Evolutionary conservation across 1,284 basidiomycete species (phyloP).

Genomic region (Serendipita sp.): DNA sequence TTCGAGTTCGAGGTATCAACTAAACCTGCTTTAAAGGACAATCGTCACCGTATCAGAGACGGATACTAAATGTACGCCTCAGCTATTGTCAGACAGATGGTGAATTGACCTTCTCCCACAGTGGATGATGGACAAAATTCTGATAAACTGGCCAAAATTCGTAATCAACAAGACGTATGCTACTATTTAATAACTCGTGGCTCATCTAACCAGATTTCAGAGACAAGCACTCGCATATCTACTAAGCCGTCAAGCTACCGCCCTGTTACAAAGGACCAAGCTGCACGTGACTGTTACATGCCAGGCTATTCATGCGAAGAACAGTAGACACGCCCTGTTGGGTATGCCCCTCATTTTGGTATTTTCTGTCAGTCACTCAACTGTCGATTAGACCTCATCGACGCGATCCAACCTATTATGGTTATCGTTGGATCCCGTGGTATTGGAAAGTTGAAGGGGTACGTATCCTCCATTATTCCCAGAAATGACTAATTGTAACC

Average conservation of each 20-base stretch:
- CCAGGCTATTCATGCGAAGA: slow-evolving; percentile 94
- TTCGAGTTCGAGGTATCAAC: neutral
- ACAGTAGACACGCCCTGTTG: slow-evolving; percentile 82
- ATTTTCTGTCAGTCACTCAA: neutral
- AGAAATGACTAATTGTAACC: no score
- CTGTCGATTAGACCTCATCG: slow-evolving; percentile 57
- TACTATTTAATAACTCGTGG: neutral
- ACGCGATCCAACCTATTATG: slow-evolving; percentile 83
- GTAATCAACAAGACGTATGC: slow-evolving; percentile 74
- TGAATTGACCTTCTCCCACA: slow-evolving; percentile 30
- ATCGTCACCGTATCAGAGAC: slow-evolving; percentile 88
- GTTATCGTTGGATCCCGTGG: slow-evolving; percentile 92
- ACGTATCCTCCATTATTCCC: slow-evolving; percentile 17
- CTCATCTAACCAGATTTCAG: slow-evolving; percentile 24
- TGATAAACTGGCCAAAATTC: slow-evolving; percentile 62
- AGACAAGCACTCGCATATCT: slow-evolving; percentile 81
- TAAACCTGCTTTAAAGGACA: slow-evolving; percentile 28
- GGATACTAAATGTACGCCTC: slow-evolving; percentile 62
- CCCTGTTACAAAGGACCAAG: slow-evolving; percentile 77
- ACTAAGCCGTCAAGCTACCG: slow-evolving; percentile 75
- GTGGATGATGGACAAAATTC: slow-evolving; percentile 61
- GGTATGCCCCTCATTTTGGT: slow-evolving; percentile 29
- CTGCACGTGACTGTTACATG: slow-evolving; percentile 79
- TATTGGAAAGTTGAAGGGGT: slow-evolving; percentile 81
- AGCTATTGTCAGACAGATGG: neutral